These are phyloP conservation scores for Ophiostoma sp. DNA, from an alignment of 2,329 filamentous ascomycete genomes.

Conservation along the genomic window DNA sequence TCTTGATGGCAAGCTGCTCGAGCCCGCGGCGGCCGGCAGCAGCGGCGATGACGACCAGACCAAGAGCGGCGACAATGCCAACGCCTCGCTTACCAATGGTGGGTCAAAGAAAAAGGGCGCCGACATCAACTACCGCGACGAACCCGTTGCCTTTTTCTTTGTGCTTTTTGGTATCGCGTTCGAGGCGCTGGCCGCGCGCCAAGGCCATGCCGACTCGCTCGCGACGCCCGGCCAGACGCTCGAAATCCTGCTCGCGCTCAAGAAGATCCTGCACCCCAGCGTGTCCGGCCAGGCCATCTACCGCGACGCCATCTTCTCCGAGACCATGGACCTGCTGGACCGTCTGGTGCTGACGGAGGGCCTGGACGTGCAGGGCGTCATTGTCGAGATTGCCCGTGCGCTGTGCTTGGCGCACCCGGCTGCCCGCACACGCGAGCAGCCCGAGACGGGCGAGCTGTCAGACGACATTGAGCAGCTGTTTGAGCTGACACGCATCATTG, in stretches of 20 bases:
- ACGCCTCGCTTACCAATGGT: conserved; percentile 20
- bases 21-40: conserved; percentile 25
- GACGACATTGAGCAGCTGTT: conserved; percentile 98
- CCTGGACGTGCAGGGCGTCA: conserved; percentile 80
- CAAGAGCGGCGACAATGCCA: conserved; percentile 7
- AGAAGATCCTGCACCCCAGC: conserved; percentile 89
- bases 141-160: conserved; percentile 98
- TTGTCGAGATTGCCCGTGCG: conserved; percentile 88
- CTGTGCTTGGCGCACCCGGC: conserved; percentile 89
- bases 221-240: conserved; percentile 69
- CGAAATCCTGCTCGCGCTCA: conserved; percentile 83
- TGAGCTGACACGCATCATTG: conserved; percentile 92
- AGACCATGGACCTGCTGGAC: conserved; percentile 94
- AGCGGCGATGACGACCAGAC: background rate
- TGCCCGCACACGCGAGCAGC: conserved; percentile 62
- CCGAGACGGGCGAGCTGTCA: conserved; percentile 72
- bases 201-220: conserved; percentile 59
- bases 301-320: conserved; percentile 88
- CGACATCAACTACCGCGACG: conserved; percentile 95
- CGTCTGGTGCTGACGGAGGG: conserved; percentile 87
- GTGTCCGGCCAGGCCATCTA: conserved; percentile 97
- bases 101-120: conserved; percentile 47
- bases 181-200: conserved; percentile 83
- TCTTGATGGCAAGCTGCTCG: conserved; percentile 72
- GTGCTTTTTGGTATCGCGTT: conserved; percentile 95